Conservation (phyloP, 176 grass and related monocot genomes). For the Rhynchospora breviuscula region DNA sequence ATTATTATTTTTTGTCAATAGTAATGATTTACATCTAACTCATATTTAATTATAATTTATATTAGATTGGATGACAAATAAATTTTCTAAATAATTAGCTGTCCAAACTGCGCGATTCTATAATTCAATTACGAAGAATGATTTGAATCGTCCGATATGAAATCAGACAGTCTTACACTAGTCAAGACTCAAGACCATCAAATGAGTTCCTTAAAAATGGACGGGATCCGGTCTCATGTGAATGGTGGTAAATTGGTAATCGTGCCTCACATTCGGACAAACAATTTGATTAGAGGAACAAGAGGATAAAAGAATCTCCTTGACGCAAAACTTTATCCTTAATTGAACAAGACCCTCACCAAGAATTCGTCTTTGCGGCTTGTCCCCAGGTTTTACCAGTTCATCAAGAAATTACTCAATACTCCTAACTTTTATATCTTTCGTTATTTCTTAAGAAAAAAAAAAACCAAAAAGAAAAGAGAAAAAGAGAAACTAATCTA, state of each 20-base stretch:
- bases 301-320: not conserved
- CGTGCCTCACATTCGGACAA: not conserved
- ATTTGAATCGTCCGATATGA: not conserved
- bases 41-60: too few species aligned
- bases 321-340: slow-evolving; percentile 14
- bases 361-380: not conserved
- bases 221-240: not conserved
- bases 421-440: not conserved
- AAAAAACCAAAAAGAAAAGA: too few species aligned
- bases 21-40: too few species aligned
- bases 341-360: not conserved
- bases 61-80: too few species aligned
- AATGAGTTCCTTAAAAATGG: not conserved
- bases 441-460: too few species aligned
- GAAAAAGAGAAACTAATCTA: not conserved
- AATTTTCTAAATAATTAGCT: too few species aligned
- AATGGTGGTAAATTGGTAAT: slow-evolving; percentile 2
- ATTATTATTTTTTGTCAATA: too few species aligned
- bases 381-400: slow-evolving; percentile 1
- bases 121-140: too few species aligned
- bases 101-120: too few species aligned
- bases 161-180: not conserved
- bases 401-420: not conserved
- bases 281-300: not conserved
- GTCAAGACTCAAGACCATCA: not conserved